Evolutionary conservation across 495 filamentous ascomycete genomes (phyloP).

Genomic region (Emericellopsis terricola): DNA sequence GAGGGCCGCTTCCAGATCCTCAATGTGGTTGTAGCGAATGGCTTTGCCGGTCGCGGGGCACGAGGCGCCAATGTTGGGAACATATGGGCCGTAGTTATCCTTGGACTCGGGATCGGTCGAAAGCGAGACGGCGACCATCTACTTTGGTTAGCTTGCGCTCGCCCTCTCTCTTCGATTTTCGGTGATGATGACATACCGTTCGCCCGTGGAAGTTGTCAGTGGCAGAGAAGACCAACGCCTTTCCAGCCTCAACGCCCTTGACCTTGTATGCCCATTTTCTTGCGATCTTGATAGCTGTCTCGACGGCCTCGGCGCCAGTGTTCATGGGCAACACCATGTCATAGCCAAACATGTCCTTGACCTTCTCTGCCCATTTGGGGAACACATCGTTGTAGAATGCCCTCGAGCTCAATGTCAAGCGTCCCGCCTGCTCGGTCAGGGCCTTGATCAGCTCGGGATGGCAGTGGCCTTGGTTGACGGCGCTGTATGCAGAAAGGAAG

Average conservation of each 20-base stretch:
- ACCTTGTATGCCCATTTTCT: conserved; percentile 98
- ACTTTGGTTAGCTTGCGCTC: conserved; percentile 1
- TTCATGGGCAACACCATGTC: conserved; percentile 99
- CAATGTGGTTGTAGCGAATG: conserved; percentile 74
- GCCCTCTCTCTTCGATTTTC: conserved; percentile 7
- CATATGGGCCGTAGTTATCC: conserved; percentile 91
- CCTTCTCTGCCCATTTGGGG: conserved; percentile 85
- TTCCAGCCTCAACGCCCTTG: conserved; percentile 72
- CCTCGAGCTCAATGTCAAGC: conserved; percentile 82
- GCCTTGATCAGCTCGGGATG: conserved; percentile 89
- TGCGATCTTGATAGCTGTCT: conserved; percentile 94
- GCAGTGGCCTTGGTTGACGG: conserved; percentile 97
- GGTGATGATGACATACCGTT: conserved; percentile 41
- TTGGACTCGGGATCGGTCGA: conserved; percentile 88
- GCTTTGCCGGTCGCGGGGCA: conserved; percentile 59
- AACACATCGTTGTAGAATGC: conserved; percentile 99
- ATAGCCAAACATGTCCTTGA: conserved; percentile 73
- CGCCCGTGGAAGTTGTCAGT: conserved; percentile 92
- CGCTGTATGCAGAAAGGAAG: conserved; percentile 93
- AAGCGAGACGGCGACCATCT: conserved; percentile 91
- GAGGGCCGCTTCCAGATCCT: conserved; percentile 62
- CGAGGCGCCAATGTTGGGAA: conserved; percentile 68
- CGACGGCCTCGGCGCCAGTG: conserved; percentile 96
- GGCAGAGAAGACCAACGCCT: conserved; percentile 72
- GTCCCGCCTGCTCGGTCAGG: conserved; percentile 73